Conservation (phyloP, 2,329 filamentous ascomycete species). For the Dactylellina parvicollis region DNA sequence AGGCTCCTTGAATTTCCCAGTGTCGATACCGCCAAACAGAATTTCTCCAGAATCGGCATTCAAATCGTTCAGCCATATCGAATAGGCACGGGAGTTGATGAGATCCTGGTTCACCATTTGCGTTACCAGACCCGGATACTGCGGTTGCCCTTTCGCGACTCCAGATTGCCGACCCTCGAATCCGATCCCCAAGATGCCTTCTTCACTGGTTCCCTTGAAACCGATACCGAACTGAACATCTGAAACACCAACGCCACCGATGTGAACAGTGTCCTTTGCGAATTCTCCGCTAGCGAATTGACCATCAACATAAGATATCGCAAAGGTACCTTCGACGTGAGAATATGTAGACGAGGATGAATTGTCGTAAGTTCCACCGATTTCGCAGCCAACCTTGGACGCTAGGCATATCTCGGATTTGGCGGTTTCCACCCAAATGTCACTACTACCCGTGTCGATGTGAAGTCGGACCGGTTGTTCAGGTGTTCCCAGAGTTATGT, state of each 20-base stretch:
- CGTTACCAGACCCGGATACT: constrained; percentile 72
- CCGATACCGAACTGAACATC: constrained; percentile 61
- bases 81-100: constrained; percentile 74
- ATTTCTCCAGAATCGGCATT: constrained; percentile 74
- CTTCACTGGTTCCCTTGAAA: constrained; percentile 60
- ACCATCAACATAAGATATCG: constrained; percentile 62
- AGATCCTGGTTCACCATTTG: constrained; percentile 71
- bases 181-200: constrained; percentile 68
- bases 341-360: constrained; percentile 56
- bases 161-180: constrained; percentile 59
- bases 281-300: constrained; percentile 61
- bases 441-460: constrained; percentile 72
- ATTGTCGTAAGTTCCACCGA: constrained; percentile 56
- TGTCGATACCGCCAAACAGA: constrained; percentile 83
- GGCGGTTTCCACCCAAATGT: constrained; percentile 67
- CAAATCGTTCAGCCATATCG: constrained; percentile 71
- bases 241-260: constrained; percentile 60
- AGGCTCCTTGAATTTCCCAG: constrained; percentile 73
- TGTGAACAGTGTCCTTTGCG: constrained; percentile 60
- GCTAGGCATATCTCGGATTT: constrained; percentile 55
- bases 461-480: constrained; percentile 67
- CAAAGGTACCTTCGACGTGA: constrained; percentile 57
- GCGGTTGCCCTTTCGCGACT: constrained; percentile 56
- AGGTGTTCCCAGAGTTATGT: constrained; percentile 70
- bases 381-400: constrained; percentile 37